Evolutionary conservation across 176 grass and related monocot genomes (phyloP), one percentile per base, ranked within the genome.

Genomic region (Oryza coarctata): DNA sequence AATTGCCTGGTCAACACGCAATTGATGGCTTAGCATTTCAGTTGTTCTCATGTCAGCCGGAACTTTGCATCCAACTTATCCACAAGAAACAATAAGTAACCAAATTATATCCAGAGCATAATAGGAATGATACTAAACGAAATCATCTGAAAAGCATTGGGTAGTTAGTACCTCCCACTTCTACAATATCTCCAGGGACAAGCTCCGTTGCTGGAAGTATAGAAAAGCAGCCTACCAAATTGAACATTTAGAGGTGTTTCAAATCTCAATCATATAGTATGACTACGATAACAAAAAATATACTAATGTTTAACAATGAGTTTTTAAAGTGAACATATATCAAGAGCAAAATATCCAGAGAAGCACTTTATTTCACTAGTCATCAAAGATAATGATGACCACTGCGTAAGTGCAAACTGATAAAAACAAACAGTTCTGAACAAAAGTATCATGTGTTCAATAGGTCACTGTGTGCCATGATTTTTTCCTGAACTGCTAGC

Each of bases 1-100:
- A 89, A 98, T 98, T 71, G 96, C 96, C 85, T 98, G 96, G 79
- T 98, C 96, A 89, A 98, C 96, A 88, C 96, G 96, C 60, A 98
- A 83, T 60, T 98, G 92, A 83, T 95, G 87, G 62, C 96, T 98
- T 84, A 93, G 77, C 87, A 95, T 95, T 92, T 98, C 96, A 86
- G 95, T 70, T 93, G 93, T 95, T 87, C 96, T 93, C 90, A 98
- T 88, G 73, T 98, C 96, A 80, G 93, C 96, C 1, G 96, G 96
- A 72, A 98, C 88, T 89, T 98, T 94, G 88, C 89, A 98, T 67
- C 96, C 96, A 82, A 98, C 96, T 98, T 86, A 76, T 65, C 35
- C 44, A 89, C 36, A 83, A 27, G 68, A 80, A 61, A 32, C 39
- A 83, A 66, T 74, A 4, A 9, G 20, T 47, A 31, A 70, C 3